Base-by-base conservation (phyloP, 306 rosid species). In the Canavalia gladiata region DNA sequence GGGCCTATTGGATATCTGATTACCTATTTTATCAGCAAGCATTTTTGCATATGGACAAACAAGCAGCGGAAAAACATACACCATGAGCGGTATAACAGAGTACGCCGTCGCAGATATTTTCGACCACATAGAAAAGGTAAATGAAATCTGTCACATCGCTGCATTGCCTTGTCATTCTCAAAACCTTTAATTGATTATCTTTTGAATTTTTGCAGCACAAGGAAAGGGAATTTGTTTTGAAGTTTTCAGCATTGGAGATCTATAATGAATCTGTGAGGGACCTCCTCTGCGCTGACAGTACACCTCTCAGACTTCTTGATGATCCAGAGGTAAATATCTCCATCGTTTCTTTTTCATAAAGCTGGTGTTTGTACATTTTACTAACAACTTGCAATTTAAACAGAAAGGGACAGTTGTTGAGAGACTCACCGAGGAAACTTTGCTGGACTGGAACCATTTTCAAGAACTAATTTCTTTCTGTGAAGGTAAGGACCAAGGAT, bases 11-110 rank as follows among this genome's bases (percentile, higher is more conserved):
- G 77, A 57, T 64, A 50, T 85, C 74, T 66, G 74, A n/a, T 79
- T 47, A 68, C 78, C 65, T 68, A 54, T 63, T 64, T 80, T 52
- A 79, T 81, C 91, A 95, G 99, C 99, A 72, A 95, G 97, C 86
- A 74, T 95, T 64, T 95, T 95, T 88, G 99, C 99, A 63, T 95
- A 93, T 66, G 99, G 99, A 54, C 99, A 95, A 90, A 95, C 99
- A 78, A 93, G 99, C 91, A 95, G 97, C 10, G 97, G 97, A 85
- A 95, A 93, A 86, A 95, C 98, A 7, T 91, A 87, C 88, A 95
- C 99, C 55, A 93, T 95, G 93, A 89, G 89, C 75, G 98, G 98
- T 35, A 85, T 95, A 69, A 93, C 97, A 4, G 89, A 88, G 82
- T 90, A 88, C 12, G 52, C 96, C 52, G 88, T 93, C 43, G 89